Evolutionary conservation across 345 rosid species (phyloP).

Genomic region (Citropsis articulata): DNA sequence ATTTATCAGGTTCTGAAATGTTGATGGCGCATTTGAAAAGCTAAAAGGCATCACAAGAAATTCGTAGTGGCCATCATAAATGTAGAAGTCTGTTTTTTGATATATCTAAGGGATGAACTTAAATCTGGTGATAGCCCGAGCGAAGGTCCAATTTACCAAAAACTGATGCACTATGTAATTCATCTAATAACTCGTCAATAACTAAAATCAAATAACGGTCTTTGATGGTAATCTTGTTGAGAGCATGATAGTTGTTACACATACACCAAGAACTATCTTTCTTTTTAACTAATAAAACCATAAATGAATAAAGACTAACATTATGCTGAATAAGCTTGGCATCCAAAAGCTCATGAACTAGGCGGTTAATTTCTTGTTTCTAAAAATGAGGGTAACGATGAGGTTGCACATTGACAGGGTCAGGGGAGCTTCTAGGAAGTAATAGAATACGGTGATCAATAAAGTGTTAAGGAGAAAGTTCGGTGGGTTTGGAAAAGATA

Average conservation of each 20-base stretch:
- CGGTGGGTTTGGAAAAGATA: fast-evolving
- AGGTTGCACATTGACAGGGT: not conserved
- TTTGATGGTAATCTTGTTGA: not conserved
- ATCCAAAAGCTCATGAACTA: no score
- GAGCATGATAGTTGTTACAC: not conserved
- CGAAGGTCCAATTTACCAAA: not conserved
- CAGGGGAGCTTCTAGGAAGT: not conserved
- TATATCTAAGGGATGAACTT: not conserved
- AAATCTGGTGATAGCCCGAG: not conserved
- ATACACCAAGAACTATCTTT: not conserved
- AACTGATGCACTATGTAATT: not conserved
- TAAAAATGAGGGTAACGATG: not conserved
- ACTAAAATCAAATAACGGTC: not conserved
- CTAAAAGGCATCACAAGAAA: not conserved
- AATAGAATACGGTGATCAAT: not conserved
- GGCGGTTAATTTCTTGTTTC: no score
- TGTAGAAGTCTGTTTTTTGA: not conserved
- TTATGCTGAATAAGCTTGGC: not conserved
- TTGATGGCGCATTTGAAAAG: not conserved
- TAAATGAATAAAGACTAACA: not conserved
- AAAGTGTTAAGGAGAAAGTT: not conserved
- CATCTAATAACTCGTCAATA: not conserved
- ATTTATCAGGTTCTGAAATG: not conserved
- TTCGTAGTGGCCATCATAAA: not conserved
- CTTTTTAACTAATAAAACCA: not conserved